Base-by-base conservation (phyloP, 192 early-diverging fungal species). In the Entomortierella chlamydospora region DNA sequence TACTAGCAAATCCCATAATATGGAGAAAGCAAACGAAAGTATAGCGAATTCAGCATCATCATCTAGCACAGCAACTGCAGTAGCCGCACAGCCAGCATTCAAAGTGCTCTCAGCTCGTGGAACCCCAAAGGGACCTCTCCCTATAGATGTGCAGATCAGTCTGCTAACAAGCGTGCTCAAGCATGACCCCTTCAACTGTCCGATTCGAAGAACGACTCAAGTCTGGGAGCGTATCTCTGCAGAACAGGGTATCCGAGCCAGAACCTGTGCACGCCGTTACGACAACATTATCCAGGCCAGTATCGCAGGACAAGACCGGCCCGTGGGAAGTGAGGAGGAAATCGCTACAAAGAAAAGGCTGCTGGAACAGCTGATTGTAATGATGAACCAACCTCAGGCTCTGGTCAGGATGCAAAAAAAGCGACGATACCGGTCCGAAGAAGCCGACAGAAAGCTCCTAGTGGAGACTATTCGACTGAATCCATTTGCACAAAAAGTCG, bases 301-400 rank as follows among this genome's bases (percentile, higher is more conserved):
- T 34, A 79, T 79, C 42, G 47, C 67, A 4, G 76, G 68, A 30
- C 61, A 62, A 41, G 76, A 79, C 22, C 62, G 57, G 15, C 62
- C 61, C 4, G 43, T 50, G 0, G 76, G 68, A 9, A 79, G 68
- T 5, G 76, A 79, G 57, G 62, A 60, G 22, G 68, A 79, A 45
- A 62, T 65, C 20, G 76, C 54, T 34, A 61, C 62, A 18, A 79
- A 79, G 28, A 70, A 70, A 17, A 25, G 26, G 23, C 53, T 79
- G 31, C 41, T 79, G 34, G 76, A 79, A 31, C 61, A 79, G 45
- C 57, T 79, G 17, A 52, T 79, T 33, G 51, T 45, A 18, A 79
- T 79, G 76, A 79, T 79, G 76, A 79, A 79, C 50, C 76, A 79
- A 20, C 76, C 76, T 5, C 76, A 79, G 30, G 76, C 76, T 15